These are phyloP conservation scores for Zymoseptoria brevis DNA, from an alignment of 2,329 filamentous ascomycete genomes.

Conservation along the genomic window DNA sequence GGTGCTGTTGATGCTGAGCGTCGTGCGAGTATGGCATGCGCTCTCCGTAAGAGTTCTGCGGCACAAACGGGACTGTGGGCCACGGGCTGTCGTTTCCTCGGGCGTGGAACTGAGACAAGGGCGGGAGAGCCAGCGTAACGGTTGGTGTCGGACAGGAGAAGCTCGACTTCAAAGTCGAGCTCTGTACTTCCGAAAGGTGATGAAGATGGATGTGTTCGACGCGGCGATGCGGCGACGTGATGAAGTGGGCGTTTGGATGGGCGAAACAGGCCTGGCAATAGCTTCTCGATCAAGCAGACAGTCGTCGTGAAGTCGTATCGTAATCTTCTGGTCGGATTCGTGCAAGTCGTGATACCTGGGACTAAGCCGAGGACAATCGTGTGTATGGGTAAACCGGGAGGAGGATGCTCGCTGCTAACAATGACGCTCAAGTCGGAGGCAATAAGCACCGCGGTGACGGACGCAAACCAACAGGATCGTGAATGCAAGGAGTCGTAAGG, in stretches of 20 bases:
- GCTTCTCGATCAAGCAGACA: not conserved
- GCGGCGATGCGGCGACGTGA: not conserved
- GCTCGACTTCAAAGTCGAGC: slow-evolving; percentile 15
- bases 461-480: slow-evolving; percentile 26
- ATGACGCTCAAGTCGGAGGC: slow-evolving; percentile 18
- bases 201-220: not conserved
- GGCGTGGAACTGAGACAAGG: slow-evolving; percentile 73
- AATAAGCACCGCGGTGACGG: slow-evolving; percentile 18
- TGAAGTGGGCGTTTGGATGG: not conserved
- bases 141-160: slow-evolving; percentile 32
- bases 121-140: slow-evolving; percentile 92
- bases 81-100: slow-evolving; percentile 66
- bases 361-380: not conserved
- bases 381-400: not conserved
- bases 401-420: slow-evolving; percentile 20
- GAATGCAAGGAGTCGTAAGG: slow-evolving; percentile 28
- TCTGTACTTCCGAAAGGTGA: slow-evolving; percentile 1
- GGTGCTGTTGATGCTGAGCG: slow-evolving; percentile 40
- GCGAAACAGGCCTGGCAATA: not conserved
- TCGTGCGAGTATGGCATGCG: slow-evolving; percentile 48
- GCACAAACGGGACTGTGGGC: slow-evolving; percentile 57
- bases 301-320: not conserved
- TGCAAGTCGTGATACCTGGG: not conserved
- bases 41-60: slow-evolving; percentile 63
- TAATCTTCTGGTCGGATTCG: not conserved